A percentile compares a stretch with the other conserved stretches of the same genome.
Conservation (phyloP, 306 rosid genomes). For the Pyrus betulifolia region DNA sequence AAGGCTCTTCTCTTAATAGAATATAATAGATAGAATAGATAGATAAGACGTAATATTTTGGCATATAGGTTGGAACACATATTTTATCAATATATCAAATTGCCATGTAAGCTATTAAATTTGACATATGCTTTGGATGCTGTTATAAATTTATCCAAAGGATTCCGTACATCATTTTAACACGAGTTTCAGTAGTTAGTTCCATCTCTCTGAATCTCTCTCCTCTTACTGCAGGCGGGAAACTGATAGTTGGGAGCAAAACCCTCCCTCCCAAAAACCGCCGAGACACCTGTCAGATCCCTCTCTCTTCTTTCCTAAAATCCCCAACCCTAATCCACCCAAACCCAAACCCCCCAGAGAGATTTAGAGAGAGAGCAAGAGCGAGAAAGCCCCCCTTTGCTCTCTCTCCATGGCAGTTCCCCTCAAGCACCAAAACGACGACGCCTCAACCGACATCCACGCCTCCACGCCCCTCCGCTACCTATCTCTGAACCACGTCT, state of each 20-base stretch:
- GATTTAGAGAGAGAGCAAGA: neutral
- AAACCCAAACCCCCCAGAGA: neutral
- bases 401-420: slow-evolving; percentile 21
- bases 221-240: slow-evolving; percentile 5
- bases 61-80: too few relatives aligned
- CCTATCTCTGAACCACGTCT: slow-evolving; percentile 82
- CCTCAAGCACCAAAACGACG: slow-evolving; percentile 28
- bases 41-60: too few relatives aligned
- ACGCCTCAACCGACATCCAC: slow-evolving; percentile 50
- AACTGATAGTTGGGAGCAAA: slow-evolving; percentile 2
- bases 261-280: slow-evolving; percentile 12
- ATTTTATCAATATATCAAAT: too few relatives aligned
- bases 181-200: neutral
- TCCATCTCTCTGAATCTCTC: neutral
- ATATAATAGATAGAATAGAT: too few relatives aligned
- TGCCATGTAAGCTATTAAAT: too few relatives aligned
- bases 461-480: slow-evolving; percentile 63
- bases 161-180: too few relatives aligned
- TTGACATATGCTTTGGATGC: too few relatives aligned
- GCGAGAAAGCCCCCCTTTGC: neutral
- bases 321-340: neutral
- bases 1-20: too few relatives aligned
- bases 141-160: too few relatives aligned
- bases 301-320: neutral
- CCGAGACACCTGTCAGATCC: neutral